Evolutionary conservation across 768 basidiomycete species (phyloP), one percentile per base, ranked within the genome.

Genomic region (Infundibulicybe gibba): DNA sequence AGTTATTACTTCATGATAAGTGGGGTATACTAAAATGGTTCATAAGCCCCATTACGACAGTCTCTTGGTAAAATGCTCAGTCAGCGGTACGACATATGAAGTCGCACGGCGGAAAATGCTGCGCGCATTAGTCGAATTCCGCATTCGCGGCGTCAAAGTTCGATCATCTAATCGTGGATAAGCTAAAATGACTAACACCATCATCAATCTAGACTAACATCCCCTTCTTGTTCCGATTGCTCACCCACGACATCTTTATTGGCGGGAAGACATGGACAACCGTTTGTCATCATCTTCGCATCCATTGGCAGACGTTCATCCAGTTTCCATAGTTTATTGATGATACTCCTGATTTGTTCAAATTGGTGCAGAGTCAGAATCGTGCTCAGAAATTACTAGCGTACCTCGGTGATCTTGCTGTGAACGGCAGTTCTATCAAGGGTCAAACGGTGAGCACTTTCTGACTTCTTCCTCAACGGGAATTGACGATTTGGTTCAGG

Each of bases 51-150:
- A 98, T 68, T 99, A 99, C 62, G 97, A 99, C 71, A 94, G 91
- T 58, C 76, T 98, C 67, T 77, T 99, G 41, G 97, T 99, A 58
- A 99, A 99, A 70, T 93, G 91, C 60, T 86, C 85, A 33, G 93
- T 95, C 47, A 92, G 87, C 51, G 97, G 97, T 42, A 94, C 97
- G 2, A 98, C 95, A 1, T 99, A 97, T 61, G 97, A 99, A 61
- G 94, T 99, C 43, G 97, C 97, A 32, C 87, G 97, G 49, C 80
- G 97, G 55, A 99, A 99, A 78, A 98, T 98, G 94, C 82, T 99
- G 45, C 90, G 97, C 57, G 95, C 97, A 31, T 81, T 99, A n/a
- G 94, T 99, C 40, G 97, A 99, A 65, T 99, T 98, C 85, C 90
- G 97, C 59, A 98, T 99, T 57, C 92, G 97, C 54, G 97, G 97